Evolutionary conservation across 2,329 filamentous ascomycete genomes (phyloP).

Genomic region (Macrophomina tecta): DNA sequence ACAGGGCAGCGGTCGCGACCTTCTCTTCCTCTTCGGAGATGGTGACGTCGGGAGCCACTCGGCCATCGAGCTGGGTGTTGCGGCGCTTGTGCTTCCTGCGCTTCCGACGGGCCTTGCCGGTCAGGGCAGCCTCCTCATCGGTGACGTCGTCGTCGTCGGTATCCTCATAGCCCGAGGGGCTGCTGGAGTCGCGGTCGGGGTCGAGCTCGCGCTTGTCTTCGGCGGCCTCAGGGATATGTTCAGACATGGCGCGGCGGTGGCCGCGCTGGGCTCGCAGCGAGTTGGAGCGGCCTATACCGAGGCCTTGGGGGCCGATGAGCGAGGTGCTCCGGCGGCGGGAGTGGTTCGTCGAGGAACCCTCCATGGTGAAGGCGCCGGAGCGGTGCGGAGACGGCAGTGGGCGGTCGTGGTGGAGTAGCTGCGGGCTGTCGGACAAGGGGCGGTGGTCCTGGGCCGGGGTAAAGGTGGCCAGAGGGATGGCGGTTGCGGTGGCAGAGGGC

Average conservation of each 20-base stretch:
- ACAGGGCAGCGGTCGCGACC: conserved; percentile 75
- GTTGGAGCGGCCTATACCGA: conserved; percentile 24
- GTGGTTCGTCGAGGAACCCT: conserved; percentile 26
- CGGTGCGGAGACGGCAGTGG: conserved; percentile 14
- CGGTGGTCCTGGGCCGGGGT: neutral
- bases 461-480: conserved; percentile 27
- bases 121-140: conserved; percentile 90
- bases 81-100: conserved; percentile 70
- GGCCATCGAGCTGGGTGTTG: conserved; percentile 75
- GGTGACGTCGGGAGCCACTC: conserved; percentile 52
- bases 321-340: conserved; percentile 28
- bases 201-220: conserved; percentile 27
- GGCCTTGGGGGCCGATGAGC: conserved; percentile 10
- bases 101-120: conserved; percentile 71
- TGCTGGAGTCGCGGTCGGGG: conserved; percentile 41
- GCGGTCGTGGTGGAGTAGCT: conserved; percentile 16
- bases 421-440: conserved; percentile 8
- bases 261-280: conserved; percentile 23
- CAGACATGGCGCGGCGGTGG: conserved; percentile 24
- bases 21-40: conserved; percentile 75
- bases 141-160: conserved; percentile 74
- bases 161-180: conserved; percentile 60
- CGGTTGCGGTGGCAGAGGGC: conserved; percentile 20
- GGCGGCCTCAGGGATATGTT: conserved; percentile 25
- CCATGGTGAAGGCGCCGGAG: conserved; percentile 26